phyloP scores from a whole-genome alignment of 306 rosid genomes.

The Sicyos edulis region DNA sequence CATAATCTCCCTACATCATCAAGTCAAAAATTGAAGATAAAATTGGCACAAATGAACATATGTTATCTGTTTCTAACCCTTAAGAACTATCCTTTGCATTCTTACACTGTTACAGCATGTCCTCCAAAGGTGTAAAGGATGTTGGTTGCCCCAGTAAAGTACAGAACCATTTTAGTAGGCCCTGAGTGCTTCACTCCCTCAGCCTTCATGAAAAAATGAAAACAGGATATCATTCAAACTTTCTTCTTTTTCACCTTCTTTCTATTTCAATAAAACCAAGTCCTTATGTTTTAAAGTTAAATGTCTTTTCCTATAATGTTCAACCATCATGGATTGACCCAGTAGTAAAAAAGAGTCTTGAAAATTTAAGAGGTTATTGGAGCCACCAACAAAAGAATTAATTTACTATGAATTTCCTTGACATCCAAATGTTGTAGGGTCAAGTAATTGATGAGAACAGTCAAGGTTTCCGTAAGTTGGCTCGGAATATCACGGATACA shows the following conservation, averaged over 20 bases:
- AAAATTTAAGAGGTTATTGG: too few relatives aligned
- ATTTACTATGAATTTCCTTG: too few relatives aligned
- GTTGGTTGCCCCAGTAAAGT: constrained; percentile 97
- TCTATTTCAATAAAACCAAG: neutral
- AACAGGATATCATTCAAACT: neutral
- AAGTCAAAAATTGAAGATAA: neutral
- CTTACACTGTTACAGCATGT: constrained; percentile 97
- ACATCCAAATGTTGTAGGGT: too few relatives aligned
- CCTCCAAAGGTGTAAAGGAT: constrained; percentile 98
- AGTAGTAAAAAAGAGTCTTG: too few relatives aligned
- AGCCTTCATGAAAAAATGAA: constrained; percentile 30
- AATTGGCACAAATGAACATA: constrained; percentile 4
- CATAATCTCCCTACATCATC: constrained; percentile 74
- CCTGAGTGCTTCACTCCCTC: constrained; percentile 97
- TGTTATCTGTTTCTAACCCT: neutral
- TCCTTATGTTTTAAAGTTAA: neutral
- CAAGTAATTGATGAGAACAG: too few relatives aligned
- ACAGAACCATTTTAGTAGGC: constrained; percentile 77
- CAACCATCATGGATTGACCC: too few relatives aligned
- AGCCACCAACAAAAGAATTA: too few relatives aligned
- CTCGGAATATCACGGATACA: too few relatives aligned
- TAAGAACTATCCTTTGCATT: constrained; percentile 4
- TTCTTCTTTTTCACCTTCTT: neutral
- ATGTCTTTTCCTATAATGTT: neutral
- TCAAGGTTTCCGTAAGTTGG: too few relatives aligned